Percentiles rank a stretch among this genome's conserved stretches.
phyloP scores from a whole-genome alignment of 345 rosid species.

The Lepidium sativum region DNA sequence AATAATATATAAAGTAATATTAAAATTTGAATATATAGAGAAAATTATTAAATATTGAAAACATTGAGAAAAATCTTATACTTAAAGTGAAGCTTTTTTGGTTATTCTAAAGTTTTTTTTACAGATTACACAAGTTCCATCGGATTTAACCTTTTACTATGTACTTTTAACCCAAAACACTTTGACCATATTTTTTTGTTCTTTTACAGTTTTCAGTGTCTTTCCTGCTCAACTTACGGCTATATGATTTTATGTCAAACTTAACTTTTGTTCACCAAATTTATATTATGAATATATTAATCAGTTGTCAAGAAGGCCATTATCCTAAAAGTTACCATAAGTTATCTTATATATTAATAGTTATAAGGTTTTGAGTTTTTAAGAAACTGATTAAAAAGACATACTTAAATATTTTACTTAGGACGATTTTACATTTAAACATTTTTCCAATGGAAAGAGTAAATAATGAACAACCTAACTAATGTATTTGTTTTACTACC shows the following conservation, averaged over 20 bases:
- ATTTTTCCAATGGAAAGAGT: background rate
- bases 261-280: background rate
- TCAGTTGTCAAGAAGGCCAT: background rate
- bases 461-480: background rate
- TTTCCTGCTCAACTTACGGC: constrained; percentile 12
- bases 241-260: constrained; percentile 3
- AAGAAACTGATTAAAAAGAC: background rate
- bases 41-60: background rate
- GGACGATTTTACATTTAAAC: background rate
- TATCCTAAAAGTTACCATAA: background rate
- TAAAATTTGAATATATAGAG: background rate
- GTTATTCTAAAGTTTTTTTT: constrained; percentile 4
- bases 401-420: background rate
- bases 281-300: background rate
- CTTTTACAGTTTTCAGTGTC: constrained; percentile 21
- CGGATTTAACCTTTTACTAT: constrained; percentile 22
- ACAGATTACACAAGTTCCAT: constrained; percentile 20
- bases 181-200: constrained; percentile 14
- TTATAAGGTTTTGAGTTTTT: background rate
- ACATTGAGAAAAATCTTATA: background rate
- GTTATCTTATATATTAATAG: background rate
- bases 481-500: background rate
- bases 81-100: background rate
- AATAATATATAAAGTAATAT: background rate
- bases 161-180: constrained; percentile 12